Evolutionary conservation across 805 yeast genomes (phyloP).

Genomic region (Kazachstania psychrophila): DNA sequence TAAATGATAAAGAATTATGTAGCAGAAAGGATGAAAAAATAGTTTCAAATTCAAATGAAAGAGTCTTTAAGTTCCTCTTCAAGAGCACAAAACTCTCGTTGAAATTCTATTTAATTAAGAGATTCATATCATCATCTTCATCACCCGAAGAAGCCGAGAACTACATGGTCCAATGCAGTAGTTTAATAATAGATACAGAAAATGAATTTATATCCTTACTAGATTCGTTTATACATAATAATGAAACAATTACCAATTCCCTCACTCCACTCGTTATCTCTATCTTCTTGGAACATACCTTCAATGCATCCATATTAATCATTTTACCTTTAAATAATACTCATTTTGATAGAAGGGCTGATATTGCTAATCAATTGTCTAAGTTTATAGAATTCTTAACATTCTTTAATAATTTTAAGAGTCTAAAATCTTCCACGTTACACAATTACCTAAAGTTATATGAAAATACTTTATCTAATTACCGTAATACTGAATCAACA

Average conservation of each 20-base stretch:
- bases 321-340: neutral
- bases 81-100: conserved; percentile 2
- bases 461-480: neutral
- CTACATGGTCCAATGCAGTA: conserved; percentile 1
- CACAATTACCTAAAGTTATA: neutral
- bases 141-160: neutral
- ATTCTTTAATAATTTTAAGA: conserved; percentile 4
- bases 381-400: conserved; percentile 4
- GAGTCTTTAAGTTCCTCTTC: conserved; percentile 1
- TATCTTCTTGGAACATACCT: conserved; percentile 2
- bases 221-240: conserved; percentile 7
- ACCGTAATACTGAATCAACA: neutral
- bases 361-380: neutral
- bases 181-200: conserved; percentile 2
- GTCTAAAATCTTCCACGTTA: conserved; percentile 1
- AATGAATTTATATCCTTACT: conserved; percentile 1
- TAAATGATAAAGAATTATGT: conserved; percentile 1
- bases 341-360: neutral
- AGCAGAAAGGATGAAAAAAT: neutral
- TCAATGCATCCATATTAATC: conserved; percentile 2
- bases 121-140: conserved; percentile 1
- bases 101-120: conserved; percentile 4
- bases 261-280: conserved; percentile 7
- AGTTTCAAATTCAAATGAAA: conserved; percentile 1
- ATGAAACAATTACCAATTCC: conserved; percentile 5